Conservation (phyloP, 2,329 filamentous ascomycete genomes). For the Hirsutella thompsonii region DNA sequence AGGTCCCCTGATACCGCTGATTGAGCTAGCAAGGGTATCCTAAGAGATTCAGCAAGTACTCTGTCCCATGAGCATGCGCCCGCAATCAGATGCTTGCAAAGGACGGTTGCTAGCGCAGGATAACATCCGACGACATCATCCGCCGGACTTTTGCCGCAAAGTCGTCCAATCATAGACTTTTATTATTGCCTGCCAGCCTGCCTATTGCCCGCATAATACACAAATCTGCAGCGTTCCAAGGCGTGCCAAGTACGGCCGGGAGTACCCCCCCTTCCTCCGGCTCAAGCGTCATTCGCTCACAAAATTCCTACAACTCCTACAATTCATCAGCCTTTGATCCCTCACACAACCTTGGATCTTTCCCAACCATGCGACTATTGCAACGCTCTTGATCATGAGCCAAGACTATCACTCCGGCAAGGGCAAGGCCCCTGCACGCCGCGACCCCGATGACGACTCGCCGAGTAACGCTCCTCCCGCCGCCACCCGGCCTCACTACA, state of each 20-base stretch:
- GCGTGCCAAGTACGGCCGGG: background rate
- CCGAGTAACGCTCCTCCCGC: slow-evolving; percentile 14
- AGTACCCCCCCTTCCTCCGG: background rate
- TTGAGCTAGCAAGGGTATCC: too few species aligned
- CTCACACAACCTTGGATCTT: background rate
- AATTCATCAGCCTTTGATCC: background rate
- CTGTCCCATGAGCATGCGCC: too few species aligned
- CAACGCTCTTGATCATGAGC: slow-evolving; percentile 35
- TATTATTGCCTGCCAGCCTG: background rate
- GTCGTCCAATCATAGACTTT: slow-evolving; percentile 14
- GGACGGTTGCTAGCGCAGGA: background rate
- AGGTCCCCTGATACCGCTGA: too few species aligned
- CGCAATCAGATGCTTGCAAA: too few species aligned
- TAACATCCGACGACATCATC: background rate
- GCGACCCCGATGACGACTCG: slow-evolving; percentile 16
- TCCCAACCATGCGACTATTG: slow-evolving; percentile 21
- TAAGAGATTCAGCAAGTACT: too few species aligned
- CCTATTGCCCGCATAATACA: background rate
- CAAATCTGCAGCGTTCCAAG: slow-evolving; percentile 4
- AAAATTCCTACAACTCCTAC: background rate
- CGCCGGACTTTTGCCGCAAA: slow-evolving; percentile 12
- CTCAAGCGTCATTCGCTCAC: background rate
- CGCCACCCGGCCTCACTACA: slow-evolving; percentile 49
- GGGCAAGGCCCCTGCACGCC: slow-evolving; percentile 31
- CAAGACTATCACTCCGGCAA: slow-evolving; percentile 45